A percentile compares a stretch with the other conserved stretches of the same genome.
These are phyloP conservation scores for Kalmusia sp. DNA, from an alignment of 2,329 filamentous ascomycete species.

Conservation along the genomic window DNA sequence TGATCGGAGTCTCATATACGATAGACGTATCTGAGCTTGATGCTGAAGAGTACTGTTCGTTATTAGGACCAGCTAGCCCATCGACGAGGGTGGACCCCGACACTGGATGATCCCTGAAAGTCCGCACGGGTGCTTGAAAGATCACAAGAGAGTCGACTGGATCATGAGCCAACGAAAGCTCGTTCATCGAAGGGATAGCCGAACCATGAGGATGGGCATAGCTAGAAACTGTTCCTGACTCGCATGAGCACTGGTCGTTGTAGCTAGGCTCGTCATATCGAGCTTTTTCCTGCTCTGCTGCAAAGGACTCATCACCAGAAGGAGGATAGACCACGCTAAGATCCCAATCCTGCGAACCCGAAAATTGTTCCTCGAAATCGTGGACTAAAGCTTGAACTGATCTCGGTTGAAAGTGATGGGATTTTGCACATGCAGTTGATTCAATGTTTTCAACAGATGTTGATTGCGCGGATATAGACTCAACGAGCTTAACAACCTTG, in stretches of 20 bases:
- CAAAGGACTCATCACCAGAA: constrained; percentile 4
- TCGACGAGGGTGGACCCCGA: neutral
- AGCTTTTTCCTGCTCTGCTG: constrained; percentile 16
- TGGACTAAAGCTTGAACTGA: neutral
- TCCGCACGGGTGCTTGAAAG: neutral
- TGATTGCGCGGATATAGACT: constrained; percentile 23
- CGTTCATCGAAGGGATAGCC: constrained; percentile 10
- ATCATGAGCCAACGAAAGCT: neutral
- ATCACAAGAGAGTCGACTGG: neutral
- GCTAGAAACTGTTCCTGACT: neutral
- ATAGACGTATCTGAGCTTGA: neutral
- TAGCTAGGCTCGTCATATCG: constrained; percentile 1
- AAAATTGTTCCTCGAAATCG: constrained; percentile 3
- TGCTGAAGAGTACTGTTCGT: neutral
- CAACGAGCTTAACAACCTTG: constrained; percentile 35
- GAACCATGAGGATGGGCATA: neutral
- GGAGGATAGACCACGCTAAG: constrained; percentile 14
- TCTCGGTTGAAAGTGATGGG: neutral
- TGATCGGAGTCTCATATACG: constrained; percentile 10
- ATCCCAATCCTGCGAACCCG: constrained; percentile 3
- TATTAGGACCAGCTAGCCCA: neutral
- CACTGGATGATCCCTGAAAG: neutral
- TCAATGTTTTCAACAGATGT: neutral
- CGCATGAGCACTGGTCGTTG: constrained; percentile 7
- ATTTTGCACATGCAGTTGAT: neutral